A percentile compares a stretch with the other conserved stretches of the same genome.
Evolutionary conservation across 495 filamentous ascomycete genomes (phyloP).

Genomic region (Penicillium maclennaniae): DNA sequence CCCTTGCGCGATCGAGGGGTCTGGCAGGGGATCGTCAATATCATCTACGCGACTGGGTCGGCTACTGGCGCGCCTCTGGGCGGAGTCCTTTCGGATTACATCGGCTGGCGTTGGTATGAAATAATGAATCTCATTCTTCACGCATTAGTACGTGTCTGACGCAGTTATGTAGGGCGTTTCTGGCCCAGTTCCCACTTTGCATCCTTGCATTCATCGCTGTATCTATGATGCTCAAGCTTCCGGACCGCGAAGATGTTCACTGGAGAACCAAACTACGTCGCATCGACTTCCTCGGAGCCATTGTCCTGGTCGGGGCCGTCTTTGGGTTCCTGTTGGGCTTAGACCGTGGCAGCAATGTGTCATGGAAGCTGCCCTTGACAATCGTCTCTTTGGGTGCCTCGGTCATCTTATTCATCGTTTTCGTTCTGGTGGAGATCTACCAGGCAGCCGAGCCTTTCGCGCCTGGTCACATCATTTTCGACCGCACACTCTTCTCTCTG

Average conservation of each 20-base stretch:
- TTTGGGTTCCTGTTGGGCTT: conserved; percentile 70
- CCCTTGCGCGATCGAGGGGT: conserved; percentile 71
- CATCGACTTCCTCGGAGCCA: conserved; percentile 77
- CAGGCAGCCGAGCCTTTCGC: conserved; percentile 77
- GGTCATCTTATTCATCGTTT: conserved; percentile 59
- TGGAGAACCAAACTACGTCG: conserved; percentile 65
- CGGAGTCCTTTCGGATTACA: conserved; percentile 67
- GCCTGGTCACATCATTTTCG: conserved; percentile 74
- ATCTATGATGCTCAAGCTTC: conserved; percentile 57
- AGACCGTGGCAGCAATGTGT: conserved; percentile 72
- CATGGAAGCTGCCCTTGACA: conserved; percentile 60
- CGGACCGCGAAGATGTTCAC: conserved; percentile 48
- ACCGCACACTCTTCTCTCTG: conserved; percentile 61
- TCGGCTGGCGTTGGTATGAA: conserved; percentile 78
- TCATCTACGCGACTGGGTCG: conserved; percentile 69
- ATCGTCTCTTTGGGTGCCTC: conserved; percentile 56
- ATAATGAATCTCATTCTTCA: background rate
- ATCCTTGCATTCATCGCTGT: conserved; percentile 64
- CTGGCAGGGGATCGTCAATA: conserved; percentile 81
- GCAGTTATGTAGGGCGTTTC: conserved; percentile 55
- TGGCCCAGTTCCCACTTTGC: conserved; percentile 67
- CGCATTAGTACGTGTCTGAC: conserved; percentile 2
- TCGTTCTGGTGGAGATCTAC: conserved; percentile 66
- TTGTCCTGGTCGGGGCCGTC: conserved; percentile 66
- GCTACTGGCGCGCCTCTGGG: conserved; percentile 68